Base-by-base conservation (phyloP, 345 rosid genomes). In the Salix exigua region DNA sequence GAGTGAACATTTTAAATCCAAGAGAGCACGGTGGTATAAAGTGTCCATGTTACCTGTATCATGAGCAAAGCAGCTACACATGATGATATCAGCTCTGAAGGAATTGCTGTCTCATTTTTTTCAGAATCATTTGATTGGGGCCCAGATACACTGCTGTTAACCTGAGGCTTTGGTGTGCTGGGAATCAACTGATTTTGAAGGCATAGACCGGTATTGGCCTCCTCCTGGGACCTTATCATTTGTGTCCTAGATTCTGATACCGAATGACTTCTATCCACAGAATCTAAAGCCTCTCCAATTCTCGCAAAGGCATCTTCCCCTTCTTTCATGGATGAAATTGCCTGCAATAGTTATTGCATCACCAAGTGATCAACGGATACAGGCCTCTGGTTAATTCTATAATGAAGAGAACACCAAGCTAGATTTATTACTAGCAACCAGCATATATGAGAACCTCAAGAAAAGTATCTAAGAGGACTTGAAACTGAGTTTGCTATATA, bases 1-100 rank as follows among this genome's bases (percentile, higher is more conserved):
- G 63, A 23, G 25, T 33, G 19, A 9, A 66, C 6, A 37, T 10
- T 18, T 37, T 21, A 13, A 26, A 17, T 31, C 14, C 25, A 66
- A 37, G 23, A 67, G 23, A 21, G 46, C 13, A 21, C 0, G 51
- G 46, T 40, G 71, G 26, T 31, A 46, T 18, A 14, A n/a, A 70
- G 13, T 38, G 40, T 53, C 55, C 28, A 17, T 37, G 71, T 84
- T 85, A 91, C 99, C 97, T 91, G 97, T 78, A 94, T 85, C 97
- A 92, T 90, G 75, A 88, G 89, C 89, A 91, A 85, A 69, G 97
- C 77, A 76, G 97, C 91, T 17, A 94, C 97, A 72, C 98, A 94
- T 17, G 99, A 92, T 33, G 92, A 82, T 78, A 94, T 88, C 18
- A 94, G 90, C 77, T 92, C 94, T 0, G 92, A 87, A 35, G 94